phyloP scores from a whole-genome alignment of 352 stramenopile species.

The Globisporangium nagaii region DNA sequence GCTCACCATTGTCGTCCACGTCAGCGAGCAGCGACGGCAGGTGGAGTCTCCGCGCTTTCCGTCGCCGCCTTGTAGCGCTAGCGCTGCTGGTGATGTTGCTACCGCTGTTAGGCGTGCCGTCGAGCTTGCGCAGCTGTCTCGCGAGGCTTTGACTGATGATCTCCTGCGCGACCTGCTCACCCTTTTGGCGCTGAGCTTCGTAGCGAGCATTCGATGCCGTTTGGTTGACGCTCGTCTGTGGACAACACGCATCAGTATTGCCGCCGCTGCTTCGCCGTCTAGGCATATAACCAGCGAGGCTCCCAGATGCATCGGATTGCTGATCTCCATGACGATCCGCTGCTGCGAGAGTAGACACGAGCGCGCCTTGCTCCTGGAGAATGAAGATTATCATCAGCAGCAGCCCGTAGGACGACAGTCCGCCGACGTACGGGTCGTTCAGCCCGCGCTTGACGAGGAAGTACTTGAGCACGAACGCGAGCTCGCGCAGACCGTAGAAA shows the following conservation, averaged over 20 bases:
- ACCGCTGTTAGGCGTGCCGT: constrained; percentile 9
- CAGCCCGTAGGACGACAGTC: constrained; percentile 86
- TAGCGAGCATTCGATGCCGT: constrained; percentile 18
- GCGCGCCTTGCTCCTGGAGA: constrained; percentile 51
- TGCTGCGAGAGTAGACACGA: constrained; percentile 17
- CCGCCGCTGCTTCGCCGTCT: background rate
- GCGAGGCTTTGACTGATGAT: constrained; percentile 43
- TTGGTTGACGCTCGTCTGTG: constrained; percentile 6
- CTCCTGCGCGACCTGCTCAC: constrained; percentile 36
- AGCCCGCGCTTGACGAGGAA: constrained; percentile 82
- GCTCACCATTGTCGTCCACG: constrained; percentile 19
- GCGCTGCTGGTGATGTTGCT: background rate
- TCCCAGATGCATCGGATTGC: no score
- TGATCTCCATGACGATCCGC: background rate
- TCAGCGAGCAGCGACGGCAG: constrained; percentile 30
- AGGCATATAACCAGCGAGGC: no score
- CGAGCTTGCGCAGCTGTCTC: constrained; percentile 26
- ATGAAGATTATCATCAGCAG: constrained; percentile 75
- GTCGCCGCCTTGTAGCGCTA: constrained; percentile 7
- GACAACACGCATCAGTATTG: background rate
- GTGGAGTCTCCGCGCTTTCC: constrained; percentile 23
- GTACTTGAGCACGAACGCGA: constrained; percentile 88
- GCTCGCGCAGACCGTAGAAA: constrained; percentile 75
- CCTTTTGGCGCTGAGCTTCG: constrained; percentile 43
- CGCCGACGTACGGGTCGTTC: constrained; percentile 89